Evolutionary conservation across 495 filamentous ascomycete genomes (phyloP), one percentile per base, ranked within the genome.

Genomic region (Penicillium paxilli): DNA sequence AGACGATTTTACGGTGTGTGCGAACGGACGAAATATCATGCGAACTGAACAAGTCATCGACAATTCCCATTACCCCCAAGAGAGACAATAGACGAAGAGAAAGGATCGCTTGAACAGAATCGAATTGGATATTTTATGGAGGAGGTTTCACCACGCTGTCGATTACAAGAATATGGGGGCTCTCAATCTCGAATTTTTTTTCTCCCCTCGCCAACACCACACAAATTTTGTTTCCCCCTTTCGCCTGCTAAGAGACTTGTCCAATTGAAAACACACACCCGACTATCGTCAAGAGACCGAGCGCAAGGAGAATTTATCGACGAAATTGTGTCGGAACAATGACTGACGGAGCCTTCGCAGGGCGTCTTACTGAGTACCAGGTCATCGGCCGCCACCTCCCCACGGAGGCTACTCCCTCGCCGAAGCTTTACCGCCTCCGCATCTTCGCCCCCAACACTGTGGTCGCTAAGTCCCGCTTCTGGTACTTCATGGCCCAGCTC

Each of bases 351-450:
- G 30, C 55, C 48, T 55, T 54, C 51, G 58, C 75, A 96, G 94
- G 93, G 87, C 93, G 95, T 84, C 92, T 98, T 79, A 89, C 86
- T 71, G 94, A 98, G 84, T 98, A 96, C 85, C 95, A 97, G 84
- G 94, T 98, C 79, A 97, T 98, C 68, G 94, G 94, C 81, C 95
- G 95, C 80, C 92, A 96, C 78, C 79, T 98, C 87, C 94, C 94
- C 73, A 88, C 87, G 66, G 95, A 98, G 80, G 83, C 88, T 64
- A 94, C 95, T 80, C 89, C 92, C 63, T 90, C 89, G 59, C 94
- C 94, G 62, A 94, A 92, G 83, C 88, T 98, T 73, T 98, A 98
- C 86, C 91, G 94, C 76, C 14, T 98, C 95, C 91, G 93, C 77
- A 96, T 98, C 78, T 98, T 98, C 71, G 94, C 94, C 55, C 91